These are phyloP conservation scores for Cylindrotheca closterium DNA, from an alignment of 108 stramenopile species.

Conservation along the genomic window DNA sequence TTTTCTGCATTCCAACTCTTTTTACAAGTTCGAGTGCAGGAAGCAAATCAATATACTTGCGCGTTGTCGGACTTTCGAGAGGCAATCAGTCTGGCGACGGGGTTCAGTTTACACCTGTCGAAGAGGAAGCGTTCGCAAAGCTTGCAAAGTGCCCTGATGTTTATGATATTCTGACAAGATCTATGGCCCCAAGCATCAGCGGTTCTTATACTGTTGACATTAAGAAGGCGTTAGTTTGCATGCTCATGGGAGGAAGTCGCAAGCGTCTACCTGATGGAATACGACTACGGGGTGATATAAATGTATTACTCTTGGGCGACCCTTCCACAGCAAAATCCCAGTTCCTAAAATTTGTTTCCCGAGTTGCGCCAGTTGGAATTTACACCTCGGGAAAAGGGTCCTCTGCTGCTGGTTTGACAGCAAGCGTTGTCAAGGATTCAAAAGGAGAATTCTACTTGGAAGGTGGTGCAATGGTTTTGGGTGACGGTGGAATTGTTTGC, in stretches of 20 bases:
- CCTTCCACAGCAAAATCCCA: constrained; percentile 97
- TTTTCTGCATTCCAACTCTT: constrained; percentile 91
- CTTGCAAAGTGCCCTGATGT: constrained; percentile 82
- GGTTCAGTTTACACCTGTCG: constrained; percentile 87
- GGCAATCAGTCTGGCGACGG: constrained; percentile 83
- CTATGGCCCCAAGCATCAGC: constrained; percentile 92
- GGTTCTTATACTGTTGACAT: constrained; percentile 98
- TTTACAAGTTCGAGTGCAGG: constrained; percentile 45
- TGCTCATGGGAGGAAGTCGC: constrained; percentile 88
- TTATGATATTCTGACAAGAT: constrained; percentile 83
- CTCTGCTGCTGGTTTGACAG: constrained; percentile 97
- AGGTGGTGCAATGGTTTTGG: constrained; percentile 99
- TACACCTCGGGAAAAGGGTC: constrained; percentile 99
- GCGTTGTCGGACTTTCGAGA: constrained; percentile 88
- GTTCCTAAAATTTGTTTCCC: constrained; percentile 91
- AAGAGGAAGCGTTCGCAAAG: constrained; percentile 92
- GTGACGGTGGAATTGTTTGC: constrained; percentile 98
- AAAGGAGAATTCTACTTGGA: constrained; percentile 98
- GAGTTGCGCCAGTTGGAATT: constrained; percentile 96
- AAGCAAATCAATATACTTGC: constrained; percentile 75
- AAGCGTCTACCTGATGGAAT: constrained; percentile 96
- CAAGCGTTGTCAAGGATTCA: constrained; percentile 87
- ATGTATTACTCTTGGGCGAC: constrained; percentile 96
- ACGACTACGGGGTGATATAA: constrained; percentile 96
- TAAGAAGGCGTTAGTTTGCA: constrained; percentile 93